Evolutionary conservation across 2,329 filamentous ascomycete species (phyloP), one percentile per base, ranked within the genome.

Genomic region (Exophiala oligosperma): DNA sequence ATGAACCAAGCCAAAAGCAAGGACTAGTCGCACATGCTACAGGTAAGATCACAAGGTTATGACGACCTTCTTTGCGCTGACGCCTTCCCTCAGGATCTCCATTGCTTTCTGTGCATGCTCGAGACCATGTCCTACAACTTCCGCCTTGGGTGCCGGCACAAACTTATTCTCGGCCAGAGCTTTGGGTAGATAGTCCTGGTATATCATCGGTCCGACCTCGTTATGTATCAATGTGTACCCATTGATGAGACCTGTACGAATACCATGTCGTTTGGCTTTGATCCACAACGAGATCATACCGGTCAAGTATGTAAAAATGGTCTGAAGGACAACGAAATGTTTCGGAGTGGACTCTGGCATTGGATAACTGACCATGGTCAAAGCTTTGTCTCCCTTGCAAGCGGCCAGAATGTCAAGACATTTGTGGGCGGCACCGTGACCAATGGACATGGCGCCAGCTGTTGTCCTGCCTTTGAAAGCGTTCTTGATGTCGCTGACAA

Each of bases 31-130:
- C 44, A 35, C 26, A 48, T 7, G 7, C 6, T 7, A 6, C 24
- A 9, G n/a, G 28, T 6, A 26, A 32, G 57, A 54, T 56, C 37
- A 59, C 26, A 65, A 54, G 9, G 38, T 54, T 14, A 77, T 71
- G 14, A 79, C 75, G 24, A 78, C 26, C 63, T 79, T 80, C 64
- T 71, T 71, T 1, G 72, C 77, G 6, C 74, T 76, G 1, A 79
- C 73, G 2, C 76, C 76, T 49, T 72, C 69, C 41, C 60, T 69
- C 3, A 73, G 61, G 0, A 70, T 28, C 63, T 78, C 72, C 29
- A 79, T 56, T 0, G 70, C 78, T 5, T 69, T 71, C 54, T 81
- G 76, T 1, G 79, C 67, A 38, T 67, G 71, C 48, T 75, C 74
- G 17, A 81, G 60, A 8, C 78, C 78, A 3, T 74, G 68, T 3